Percentiles rank a stretch among this genome's conserved stretches.
Conservation (phyloP, 768 basidiomycete genomes). For the Mycena crocata region DNA sequence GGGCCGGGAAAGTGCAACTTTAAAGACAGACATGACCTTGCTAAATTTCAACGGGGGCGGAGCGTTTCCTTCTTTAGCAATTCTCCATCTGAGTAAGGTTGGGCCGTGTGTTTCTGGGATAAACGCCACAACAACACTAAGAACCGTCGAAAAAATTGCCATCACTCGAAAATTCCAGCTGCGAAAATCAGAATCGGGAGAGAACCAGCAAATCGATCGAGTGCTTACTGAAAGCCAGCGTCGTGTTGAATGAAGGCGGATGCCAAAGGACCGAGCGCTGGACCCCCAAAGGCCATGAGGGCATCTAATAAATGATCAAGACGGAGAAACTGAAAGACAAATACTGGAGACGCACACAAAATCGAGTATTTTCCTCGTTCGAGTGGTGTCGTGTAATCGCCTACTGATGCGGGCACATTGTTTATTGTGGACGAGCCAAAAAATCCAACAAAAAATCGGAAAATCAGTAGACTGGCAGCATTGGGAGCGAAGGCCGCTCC, state of each 20-base stretch:
- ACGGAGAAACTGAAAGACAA: not conserved
- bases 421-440: slow-evolving; percentile 28
- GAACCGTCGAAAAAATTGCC: slow-evolving; percentile 27
- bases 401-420: slow-evolving; percentile 28
- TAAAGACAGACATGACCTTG: slow-evolving; percentile 22
- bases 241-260: slow-evolving; percentile 28
- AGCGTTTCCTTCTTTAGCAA: slow-evolving; percentile 10
- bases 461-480: slow-evolving; percentile 24
- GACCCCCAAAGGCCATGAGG: slow-evolving; percentile 30
- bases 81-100: slow-evolving; percentile 26
- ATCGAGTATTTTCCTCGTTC: slow-evolving; percentile 15
- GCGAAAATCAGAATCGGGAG: not conserved
- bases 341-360: slow-evolving; percentile 18
- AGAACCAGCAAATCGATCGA: not conserved
- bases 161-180: slow-evolving; percentile 33
- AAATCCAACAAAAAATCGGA: slow-evolving; percentile 30
- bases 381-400: slow-evolving; percentile 19
- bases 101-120: slow-evolving; percentile 33
- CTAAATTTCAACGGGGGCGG: slow-evolving; percentile 8
- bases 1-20: slow-evolving; percentile 17
- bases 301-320: slow-evolving; percentile 13
- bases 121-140: slow-evolving; percentile 24
- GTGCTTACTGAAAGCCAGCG: slow-evolving; percentile 25
- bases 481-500: slow-evolving; percentile 26
- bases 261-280: slow-evolving; percentile 24